Base-by-base conservation (phyloP, 2,329 filamentous ascomycete species). In the Beauveria australis region DNA sequence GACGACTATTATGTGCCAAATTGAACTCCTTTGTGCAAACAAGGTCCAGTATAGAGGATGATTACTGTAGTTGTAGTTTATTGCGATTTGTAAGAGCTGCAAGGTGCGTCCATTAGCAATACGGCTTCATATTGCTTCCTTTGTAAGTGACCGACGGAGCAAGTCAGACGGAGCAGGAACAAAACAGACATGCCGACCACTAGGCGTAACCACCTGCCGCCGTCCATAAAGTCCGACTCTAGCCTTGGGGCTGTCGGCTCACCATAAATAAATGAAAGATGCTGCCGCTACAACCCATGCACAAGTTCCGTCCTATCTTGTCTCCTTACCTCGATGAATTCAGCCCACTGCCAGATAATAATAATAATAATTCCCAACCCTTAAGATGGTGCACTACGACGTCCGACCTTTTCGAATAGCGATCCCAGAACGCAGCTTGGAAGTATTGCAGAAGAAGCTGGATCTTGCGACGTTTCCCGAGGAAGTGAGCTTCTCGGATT, bases 401-500 rank as follows among this genome's bases (percentile, higher is more conserved):
- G 30, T 57, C 30, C 28, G 22, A 18, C 54, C 44, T 3, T 57
- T 57, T 18, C 48, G 19, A 19, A 49, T 57, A 12, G 44, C 44
- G 2, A 24, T 57, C 26, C 44, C 54, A 10, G n/a, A 49, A 3
- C 8, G 16, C 16, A 49, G 22, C 18, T 9, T 52, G 18, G 33
- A 52, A 3, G 30, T 24, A 10, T 19, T 59, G 33, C 56, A 24
- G 1, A 43, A 44, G n/a, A 59, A 52, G 24, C 47, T 59, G 10
- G 37, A 44, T 1, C 56, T 59, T 12, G 56, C 56, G 4, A 52
- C 47, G 12, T 41, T 59, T 5, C 56, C 56, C 8, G 56, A 41
- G 8, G 47, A 59, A 26, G 47, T 52, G 3, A 66, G 67, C n/a
- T 73, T 74, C 59, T 69, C 70, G 14, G 68, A 75, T 24, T 67